A percentile compares a stretch with the other conserved stretches of the same genome.
These are phyloP conservation scores for Rhynchosporium agropyri DNA, from an alignment of 2,329 filamentous ascomycete species.

Conservation along the genomic window DNA sequence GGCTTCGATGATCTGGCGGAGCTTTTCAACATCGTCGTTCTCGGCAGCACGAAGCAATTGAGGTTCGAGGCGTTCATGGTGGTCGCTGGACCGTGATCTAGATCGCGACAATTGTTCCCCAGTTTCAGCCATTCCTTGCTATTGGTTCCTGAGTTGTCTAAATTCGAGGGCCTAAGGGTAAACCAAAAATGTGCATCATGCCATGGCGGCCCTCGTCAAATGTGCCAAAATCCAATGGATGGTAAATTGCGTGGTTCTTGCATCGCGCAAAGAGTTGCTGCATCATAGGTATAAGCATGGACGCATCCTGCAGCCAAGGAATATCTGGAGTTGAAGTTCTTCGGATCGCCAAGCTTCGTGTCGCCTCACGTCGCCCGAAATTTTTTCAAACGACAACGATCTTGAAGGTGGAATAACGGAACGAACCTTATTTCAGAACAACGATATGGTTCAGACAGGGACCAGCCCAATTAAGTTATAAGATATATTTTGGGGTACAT, in stretches of 20 bases:
- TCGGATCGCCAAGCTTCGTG: slow-evolving; percentile 13
- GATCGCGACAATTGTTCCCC: slow-evolving; percentile 24
- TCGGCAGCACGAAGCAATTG: slow-evolving; percentile 35
- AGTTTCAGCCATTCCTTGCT: slow-evolving; percentile 12
- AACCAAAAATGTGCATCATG: slow-evolving; percentile 3
- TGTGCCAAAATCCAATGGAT: background rate
- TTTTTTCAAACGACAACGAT: slow-evolving; percentile 13
- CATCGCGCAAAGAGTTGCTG: background rate
- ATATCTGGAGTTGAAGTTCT: slow-evolving; percentile 8
- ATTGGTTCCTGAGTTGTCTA: background rate
- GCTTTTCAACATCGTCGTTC: slow-evolving; percentile 31
- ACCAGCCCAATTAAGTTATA: too few relatives aligned
- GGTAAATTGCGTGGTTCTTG: background rate
- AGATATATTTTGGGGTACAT: too few relatives aligned
- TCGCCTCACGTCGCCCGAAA: background rate
- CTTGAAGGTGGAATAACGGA: too few relatives aligned
- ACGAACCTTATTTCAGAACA: too few relatives aligned
- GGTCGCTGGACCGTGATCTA: slow-evolving; percentile 30
- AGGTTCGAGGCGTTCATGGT: slow-evolving; percentile 36
- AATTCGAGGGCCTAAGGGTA: background rate
- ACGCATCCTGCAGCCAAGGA: slow-evolving; percentile 10
- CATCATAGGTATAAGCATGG: background rate
- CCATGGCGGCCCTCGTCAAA: background rate
- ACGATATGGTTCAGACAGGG: too few relatives aligned
- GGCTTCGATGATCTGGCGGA: slow-evolving; percentile 30